Evolutionary conservation across 2,329 filamentous ascomycete genomes (phyloP).

Genomic region (Trichoderma gracile): DNA sequence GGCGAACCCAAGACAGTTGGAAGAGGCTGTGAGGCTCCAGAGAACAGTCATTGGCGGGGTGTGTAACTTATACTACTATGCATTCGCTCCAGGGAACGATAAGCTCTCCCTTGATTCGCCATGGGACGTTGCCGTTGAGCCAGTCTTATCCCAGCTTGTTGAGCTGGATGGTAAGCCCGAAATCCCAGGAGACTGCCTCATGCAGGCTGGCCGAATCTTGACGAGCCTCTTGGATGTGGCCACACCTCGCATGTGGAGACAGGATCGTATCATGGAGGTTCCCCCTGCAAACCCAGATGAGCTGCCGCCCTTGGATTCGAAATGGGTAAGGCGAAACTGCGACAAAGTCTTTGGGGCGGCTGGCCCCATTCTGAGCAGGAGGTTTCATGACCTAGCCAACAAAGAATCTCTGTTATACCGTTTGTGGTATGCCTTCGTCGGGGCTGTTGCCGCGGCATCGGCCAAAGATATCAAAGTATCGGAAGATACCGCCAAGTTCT

Average conservation of each 20-base stretch:
- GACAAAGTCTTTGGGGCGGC: conserved; percentile 64
- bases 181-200: conserved; percentile 52
- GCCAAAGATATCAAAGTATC: conserved; percentile 89
- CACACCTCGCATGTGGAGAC: conserved; percentile 66
- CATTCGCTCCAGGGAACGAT: conserved; percentile 69
- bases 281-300: conserved; percentile 66
- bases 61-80: conserved; percentile 80
- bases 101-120: conserved; percentile 68
- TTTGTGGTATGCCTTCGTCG: conserved; percentile 64
- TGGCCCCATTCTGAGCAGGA: conserved; percentile 59
- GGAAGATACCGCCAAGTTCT: conserved; percentile 75
- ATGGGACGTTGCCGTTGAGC: conserved; percentile 75
- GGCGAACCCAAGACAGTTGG: conserved; percentile 55
- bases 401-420: conserved; percentile 54
- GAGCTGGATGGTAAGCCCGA: conserved; percentile 39
- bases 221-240: conserved; percentile 66
- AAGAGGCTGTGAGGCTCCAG: conserved; percentile 53
- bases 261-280: conserved; percentile 66
- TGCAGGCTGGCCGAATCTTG: conserved; percentile 68
- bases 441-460: conserved; percentile 65
- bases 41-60: conserved; percentile 66
- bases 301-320: conserved; percentile 78
- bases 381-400: conserved; percentile 63
- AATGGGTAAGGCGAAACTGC: conserved; percentile 80
- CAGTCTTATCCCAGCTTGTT: conserved; percentile 62